Evolutionary conservation across 2,329 filamentous ascomycete genomes (phyloP).

Genomic region (Cladosporium sp.): DNA sequence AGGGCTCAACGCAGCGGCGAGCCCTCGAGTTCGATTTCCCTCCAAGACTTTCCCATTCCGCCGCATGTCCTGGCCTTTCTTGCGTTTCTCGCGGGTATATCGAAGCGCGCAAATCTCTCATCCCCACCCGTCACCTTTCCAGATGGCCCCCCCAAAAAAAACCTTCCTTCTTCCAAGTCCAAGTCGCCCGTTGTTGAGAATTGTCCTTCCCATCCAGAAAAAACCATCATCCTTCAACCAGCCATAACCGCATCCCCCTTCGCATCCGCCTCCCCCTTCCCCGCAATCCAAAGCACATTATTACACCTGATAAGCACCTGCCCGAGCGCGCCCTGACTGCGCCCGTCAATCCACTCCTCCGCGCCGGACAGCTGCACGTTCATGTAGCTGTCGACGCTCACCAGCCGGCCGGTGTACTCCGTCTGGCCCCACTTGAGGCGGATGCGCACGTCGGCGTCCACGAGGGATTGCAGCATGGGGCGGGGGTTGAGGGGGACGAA

Average conservation of each 20-base stretch:
- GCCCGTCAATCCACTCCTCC: conserved; percentile 86
- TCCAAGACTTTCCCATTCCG: too few relatives aligned
- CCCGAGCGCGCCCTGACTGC: conserved; percentile 77
- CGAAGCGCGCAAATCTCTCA: background rate
- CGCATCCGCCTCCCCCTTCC: conserved; percentile 15
- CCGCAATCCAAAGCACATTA: conserved; percentile 5
- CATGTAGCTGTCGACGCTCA: conserved; percentile 97
- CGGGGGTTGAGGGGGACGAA: conserved; percentile 95
- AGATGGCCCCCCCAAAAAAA: too few relatives aligned
- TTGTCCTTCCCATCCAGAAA: background rate
- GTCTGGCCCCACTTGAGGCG: conserved; percentile 97
- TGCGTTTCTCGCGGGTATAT: background rate
- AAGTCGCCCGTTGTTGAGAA: too few relatives aligned
- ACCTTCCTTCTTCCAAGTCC: too few relatives aligned
- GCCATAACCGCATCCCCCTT: conserved; percentile 38
- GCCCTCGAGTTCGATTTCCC: too few relatives aligned
- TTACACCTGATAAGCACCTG: conserved; percentile 84
- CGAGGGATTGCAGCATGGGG: conserved; percentile 90
- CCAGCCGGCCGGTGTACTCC: conserved; percentile 90
- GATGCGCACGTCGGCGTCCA: conserved; percentile 86
- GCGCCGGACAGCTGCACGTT: conserved; percentile 90
- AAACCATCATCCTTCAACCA: conserved; percentile 33
- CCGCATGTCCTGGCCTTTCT: background rate
- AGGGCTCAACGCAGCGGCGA: too few relatives aligned
- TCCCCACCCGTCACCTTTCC: too few relatives aligned